A percentile compares a stretch with the other conserved stretches of the same genome.
Conservation (phyloP, 208 protist genomes). For the Trichomonas tenax region DNA sequence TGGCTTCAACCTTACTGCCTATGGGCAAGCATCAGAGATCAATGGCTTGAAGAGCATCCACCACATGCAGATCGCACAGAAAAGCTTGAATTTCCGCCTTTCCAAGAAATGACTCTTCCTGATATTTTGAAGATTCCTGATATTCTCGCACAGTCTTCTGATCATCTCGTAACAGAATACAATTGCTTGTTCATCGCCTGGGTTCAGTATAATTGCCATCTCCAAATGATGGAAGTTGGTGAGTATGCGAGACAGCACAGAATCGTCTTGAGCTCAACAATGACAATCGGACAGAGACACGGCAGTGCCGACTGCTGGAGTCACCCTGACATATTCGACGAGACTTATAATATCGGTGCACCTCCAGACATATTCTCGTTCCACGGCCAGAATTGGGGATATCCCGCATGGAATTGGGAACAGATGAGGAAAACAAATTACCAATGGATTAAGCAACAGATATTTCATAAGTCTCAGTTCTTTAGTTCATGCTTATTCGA, state of each 20-base stretch:
- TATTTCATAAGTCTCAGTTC: neutral
- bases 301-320: neutral
- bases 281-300: neutral
- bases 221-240: neutral
- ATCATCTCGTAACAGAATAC: neutral
- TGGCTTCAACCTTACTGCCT: neutral
- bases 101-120: neutral
- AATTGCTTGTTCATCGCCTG: neutral
- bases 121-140: neutral
- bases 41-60: neutral
- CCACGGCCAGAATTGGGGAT: conserved; percentile 4
- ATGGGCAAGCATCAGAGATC: neutral
- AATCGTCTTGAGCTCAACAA: neutral
- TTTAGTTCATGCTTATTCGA: neutral
- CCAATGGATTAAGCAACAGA: neutral
- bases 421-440: neutral
- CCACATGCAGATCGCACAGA: neutral
- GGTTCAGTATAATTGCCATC: neutral
- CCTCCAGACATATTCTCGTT: conserved; percentile 7
- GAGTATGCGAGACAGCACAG: neutral
- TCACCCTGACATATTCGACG: neutral
- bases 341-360: neutral
- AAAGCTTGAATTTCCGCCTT: neutral
- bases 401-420: neutral
- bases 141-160: neutral